Evolutionary conservation across 2,329 filamentous ascomycete species (phyloP), one percentile per base, ranked within the genome.

Genomic region (Xylariaceae sp.): DNA sequence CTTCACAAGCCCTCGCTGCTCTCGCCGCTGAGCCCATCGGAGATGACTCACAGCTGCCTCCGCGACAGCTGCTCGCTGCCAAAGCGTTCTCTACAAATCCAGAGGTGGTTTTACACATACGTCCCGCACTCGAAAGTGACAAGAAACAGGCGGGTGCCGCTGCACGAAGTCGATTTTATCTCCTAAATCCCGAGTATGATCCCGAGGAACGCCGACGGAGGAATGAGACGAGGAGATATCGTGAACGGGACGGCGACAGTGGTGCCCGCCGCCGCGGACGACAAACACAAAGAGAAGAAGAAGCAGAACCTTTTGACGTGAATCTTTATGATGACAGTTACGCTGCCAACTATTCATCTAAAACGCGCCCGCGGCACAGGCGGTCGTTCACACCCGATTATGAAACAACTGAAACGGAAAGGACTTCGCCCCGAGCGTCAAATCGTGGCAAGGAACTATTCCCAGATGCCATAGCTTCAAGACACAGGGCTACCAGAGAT

Each of bases 171-270:
- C 84, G 90, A 10, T 97, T 95, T 77, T 99, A 99, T 72, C 84
- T 97, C 42, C 82, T 94, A 69, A 90, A 97, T 68, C 93, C 93
- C 1, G 90, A 96, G 67, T 86, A 92, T 71, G 92, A 96, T 69
- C 91, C 88, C 2, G 86, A 87, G 66, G 91, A 90, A 75, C 83
- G 84, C 55, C 78, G 86, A 63, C 82, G 86, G 60, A 80, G 78
- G 60, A 79, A 82, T 54, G 80, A 83, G 47, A 73, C 77, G 59
- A 78, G 80, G 59, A 81, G 79, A 70, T 90, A 87, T 70, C 84
- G 86, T 64, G 84, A 87, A 30, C 79, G 84, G 23, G 84, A 80
- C 42, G 70, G 69, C 3, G 70, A 70, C 39, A 51, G 69, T 17
- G 61, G 67, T 56, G 61, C 68, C 3, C 68, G 72, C 42, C 71